Base-by-base conservation (phyloP, 2,329 filamentous ascomycete genomes). In the Phialophora macrospora region DNA sequence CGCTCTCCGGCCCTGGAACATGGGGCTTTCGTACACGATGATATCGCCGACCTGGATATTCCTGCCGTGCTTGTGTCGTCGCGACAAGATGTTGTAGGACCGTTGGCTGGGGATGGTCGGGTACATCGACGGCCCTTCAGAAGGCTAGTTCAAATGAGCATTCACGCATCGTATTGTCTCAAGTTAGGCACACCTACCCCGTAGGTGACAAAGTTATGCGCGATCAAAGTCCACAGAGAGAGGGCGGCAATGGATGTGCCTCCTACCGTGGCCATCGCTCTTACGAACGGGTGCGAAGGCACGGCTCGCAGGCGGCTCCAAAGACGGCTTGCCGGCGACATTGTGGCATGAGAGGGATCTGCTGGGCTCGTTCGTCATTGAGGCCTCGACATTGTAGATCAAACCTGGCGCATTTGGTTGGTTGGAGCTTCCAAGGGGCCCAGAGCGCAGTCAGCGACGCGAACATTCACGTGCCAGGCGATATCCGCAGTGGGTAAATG, bases 51-150 rank as follows among this genome's bases (percentile, higher is more conserved):
- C 88, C 57, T 79, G 74, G 38, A 91, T 77, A 12, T 80, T 82
- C 24, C 89, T 85, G 3, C 94, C 94, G 32, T 86, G 82, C 6
- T 89, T 86, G 77, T 89, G 85, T n/a, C 82, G 80, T 71, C 87
- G 87, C 66, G 87, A 88, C 60, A 91, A 85, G 12, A 93, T 76
- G 26, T 62, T 68, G 55, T 94, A 82, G 77, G 82, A 88, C 74
- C 94, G 90, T 63, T 88, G 88, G 8, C 82, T 77, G 1, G 88
- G 82, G 67, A 97, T 88, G 0, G 92, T 97, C 7, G 94, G 94
- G 58, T 95, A 85, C 95, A 98, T 98, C 20, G 90, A 94, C 3
- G 92, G 87, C 1, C 94, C 94, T 58, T 57, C 22, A 24, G 49
- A 65, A 20, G 60, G 32, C 67, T 69, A 26, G 61, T 20, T 2